Evolutionary conservation across 805 yeast species (phyloP), one percentile per base, ranked within the genome.

Genomic region (Cyberlindnera amylophila): DNA sequence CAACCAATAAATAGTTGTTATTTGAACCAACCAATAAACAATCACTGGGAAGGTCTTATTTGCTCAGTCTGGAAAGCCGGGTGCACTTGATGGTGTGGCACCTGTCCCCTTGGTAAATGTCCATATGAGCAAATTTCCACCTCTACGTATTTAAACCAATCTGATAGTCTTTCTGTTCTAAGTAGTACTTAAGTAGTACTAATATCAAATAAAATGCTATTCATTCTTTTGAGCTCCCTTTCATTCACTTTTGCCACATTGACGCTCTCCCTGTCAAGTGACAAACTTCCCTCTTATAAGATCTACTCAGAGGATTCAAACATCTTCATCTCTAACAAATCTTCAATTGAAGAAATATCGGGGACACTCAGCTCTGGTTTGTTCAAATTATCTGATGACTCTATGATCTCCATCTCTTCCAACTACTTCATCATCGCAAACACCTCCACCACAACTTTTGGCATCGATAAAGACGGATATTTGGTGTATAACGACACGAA

Each of bases 371-470:
- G 39, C n/a, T 31, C 34, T 19, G 46, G 46, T 16, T 32, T 42
- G 1, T 23, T 43, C 8, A 17, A 24, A 3, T 17, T 43, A 6
- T 13, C 38, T 2, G 23, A 15, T 15, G 27, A 24, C 11, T 26
- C 39, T 5, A 38, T 32, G 32, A 16, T 44, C 15, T 47, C 48
- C 9, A 38, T 44, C 15, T 29, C 36, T 11, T 33, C 28, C 24
- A 39, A 47, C 36, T 47, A 47, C 41, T 39, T 47, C 19, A 44
- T 42, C 13, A 6, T 38, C 10, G 34, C 42, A 8, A 32, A 38
- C 28, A 21, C 32, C 14, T 36, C 37, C 10, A 45, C 52, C 13
- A 41, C 38, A 13, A 44, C 36, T 4, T 49, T 39, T 32, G 38
- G 44, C 21, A 43, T 42, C 23, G 45, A 33, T 26, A 14, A 21